Evolutionary conservation across 139 green algal genomes (phyloP).

Genomic region (Chlamydomonas sp.): DNA sequence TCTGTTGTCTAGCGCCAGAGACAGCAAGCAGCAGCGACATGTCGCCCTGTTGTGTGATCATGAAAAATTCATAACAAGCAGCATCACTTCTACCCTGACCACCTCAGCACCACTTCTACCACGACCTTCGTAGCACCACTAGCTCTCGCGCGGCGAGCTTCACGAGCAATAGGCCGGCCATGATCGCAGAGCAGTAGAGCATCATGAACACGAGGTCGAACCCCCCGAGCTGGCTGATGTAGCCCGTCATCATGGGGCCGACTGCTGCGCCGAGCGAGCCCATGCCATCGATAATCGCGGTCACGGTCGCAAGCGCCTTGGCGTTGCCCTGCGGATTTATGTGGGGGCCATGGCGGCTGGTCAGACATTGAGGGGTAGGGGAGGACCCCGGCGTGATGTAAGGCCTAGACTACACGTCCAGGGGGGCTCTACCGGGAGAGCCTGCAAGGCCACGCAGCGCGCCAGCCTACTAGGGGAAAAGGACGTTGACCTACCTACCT

Average conservation of each 20-base stretch:
- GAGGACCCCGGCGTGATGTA: not conserved
- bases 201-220: conserved; percentile 89
- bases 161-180: conserved; percentile 51
- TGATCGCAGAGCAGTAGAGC: conserved; percentile 63
- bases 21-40: too few relatives aligned
- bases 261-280: conserved; percentile 85
- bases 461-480: too few relatives aligned
- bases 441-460: too few relatives aligned
- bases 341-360: too few relatives aligned
- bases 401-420: too few relatives aligned
- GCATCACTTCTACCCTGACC: too few relatives aligned
- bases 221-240: conserved; percentile 60
- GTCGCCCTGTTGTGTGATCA: too few relatives aligned
- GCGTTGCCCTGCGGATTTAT: conserved; percentile 64
- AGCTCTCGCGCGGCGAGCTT: conserved; percentile 41
- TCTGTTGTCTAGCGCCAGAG: too few relatives aligned
- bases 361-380: not conserved
- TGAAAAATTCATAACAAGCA: too few relatives aligned
- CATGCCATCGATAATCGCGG: conserved; percentile 96
- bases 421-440: too few relatives aligned
- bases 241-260: conserved; percentile 83
- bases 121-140: conserved; percentile 6
- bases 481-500: too few relatives aligned
- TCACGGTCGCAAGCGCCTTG: conserved; percentile 89
- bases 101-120: too few relatives aligned